These are phyloP conservation scores for Starmerella floris DNA, from an alignment of 805 yeast species.

Conservation along the genomic window DNA sequence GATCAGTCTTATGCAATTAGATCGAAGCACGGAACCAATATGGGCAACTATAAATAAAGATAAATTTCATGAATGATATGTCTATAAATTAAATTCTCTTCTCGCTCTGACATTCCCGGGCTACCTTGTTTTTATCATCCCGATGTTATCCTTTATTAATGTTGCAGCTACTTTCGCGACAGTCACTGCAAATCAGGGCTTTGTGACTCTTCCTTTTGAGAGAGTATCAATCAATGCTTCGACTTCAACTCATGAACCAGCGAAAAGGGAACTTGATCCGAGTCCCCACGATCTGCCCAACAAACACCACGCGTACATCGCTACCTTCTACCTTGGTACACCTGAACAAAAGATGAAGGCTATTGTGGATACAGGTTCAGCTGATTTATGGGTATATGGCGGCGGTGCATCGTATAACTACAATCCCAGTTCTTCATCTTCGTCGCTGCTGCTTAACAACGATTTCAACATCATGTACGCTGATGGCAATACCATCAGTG, in stretches of 20 bases:
- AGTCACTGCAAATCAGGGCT: constrained; percentile 2
- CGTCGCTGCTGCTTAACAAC: constrained; percentile 18
- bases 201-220: background rate
- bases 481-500: constrained; percentile 33
- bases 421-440: constrained; percentile 15
- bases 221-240: background rate
- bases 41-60: too few relatives aligned
- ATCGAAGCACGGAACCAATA: too few relatives aligned
- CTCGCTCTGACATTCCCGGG: too few relatives aligned
- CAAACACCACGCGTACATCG: constrained; percentile 13
- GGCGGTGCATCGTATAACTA: constrained; percentile 6
- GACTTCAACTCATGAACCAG: background rate
- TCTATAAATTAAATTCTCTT: too few relatives aligned
- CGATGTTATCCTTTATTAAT: background rate
- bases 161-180: background rate
- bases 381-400: constrained; percentile 42
- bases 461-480: constrained; percentile 24
- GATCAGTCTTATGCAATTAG: too few relatives aligned
- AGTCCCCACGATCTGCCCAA: constrained; percentile 12
- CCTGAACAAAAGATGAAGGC: constrained; percentile 39
- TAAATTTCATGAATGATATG: too few relatives aligned
- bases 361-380: constrained; percentile 56
- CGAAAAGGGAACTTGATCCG: background rate
- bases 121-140: too few relatives aligned
- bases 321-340: constrained; percentile 35